Base-by-base conservation (phyloP, 306 rosid genomes). In the Cicer cuneatum region DNA sequence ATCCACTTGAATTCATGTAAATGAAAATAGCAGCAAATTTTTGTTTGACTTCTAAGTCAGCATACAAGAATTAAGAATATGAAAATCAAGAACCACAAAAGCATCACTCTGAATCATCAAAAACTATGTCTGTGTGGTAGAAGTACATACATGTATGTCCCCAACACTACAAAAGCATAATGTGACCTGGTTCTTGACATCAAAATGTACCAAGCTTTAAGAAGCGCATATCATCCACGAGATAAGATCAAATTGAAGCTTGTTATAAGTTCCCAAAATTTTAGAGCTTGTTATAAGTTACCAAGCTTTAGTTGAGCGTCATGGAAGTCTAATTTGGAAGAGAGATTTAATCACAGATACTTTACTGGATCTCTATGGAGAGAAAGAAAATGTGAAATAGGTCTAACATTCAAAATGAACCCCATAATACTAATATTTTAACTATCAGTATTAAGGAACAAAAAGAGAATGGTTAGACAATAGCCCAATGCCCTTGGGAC, bases 41-140 rank as follows among this genome's bases (percentile, higher is more conserved):
- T 45, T 33, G 83, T 38, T 65, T 72, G 51, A 72, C 54, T 66
- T 80, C 39, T 14, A 57, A 57, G 37, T 66, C 48, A 12, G 54
- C 10, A 7, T 40, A 2, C 7, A 41, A 41, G 52, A 72, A 43
- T 49, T 8, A 64, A 72, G 52, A 45, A 57, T 77, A 14, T 46
- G 64, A 47, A 72, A 72, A 33, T 63, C 45, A 72, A 18, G 7
- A 2, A 53, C 19, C 13, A 47, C 21, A 79, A 1, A 8, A 52
- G 15, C 12, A 56, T 9, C 39, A 72, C 10, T 46, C 41, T n/a
- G 15, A 65, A 47, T 66, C 69, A 48, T 64, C 54, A 16, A n/a
- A 29, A 38, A 18, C 24, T 39, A 21, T 52, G 66, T 53, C 29
- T 41, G 5, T 2, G 47, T 13, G 73, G 56, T 41, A 29, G 33